Conservation (phyloP, 352 stramenopile genomes). For the Phytophthora pinifolia region DNA sequence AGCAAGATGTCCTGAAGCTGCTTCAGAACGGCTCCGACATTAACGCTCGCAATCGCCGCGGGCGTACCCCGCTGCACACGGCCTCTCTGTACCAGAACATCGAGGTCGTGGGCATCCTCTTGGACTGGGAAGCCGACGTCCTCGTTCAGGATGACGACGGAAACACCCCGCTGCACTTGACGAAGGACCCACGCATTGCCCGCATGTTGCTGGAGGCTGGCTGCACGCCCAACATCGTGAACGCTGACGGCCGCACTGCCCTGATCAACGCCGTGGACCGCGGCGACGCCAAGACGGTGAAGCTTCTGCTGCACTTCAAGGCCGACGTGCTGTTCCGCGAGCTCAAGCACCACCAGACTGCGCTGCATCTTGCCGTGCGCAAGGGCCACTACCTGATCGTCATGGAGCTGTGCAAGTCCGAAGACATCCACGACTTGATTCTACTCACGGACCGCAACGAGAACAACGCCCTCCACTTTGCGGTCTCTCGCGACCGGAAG, state of each 20-base stretch:
- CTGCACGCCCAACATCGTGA: constrained; percentile 85
- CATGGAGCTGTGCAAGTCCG: constrained; percentile 82
- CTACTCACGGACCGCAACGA: constrained; percentile 79
- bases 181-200: constrained; percentile 73
- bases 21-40: constrained; percentile 88
- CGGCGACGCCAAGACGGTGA: constrained; percentile 74
- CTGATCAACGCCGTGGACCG: constrained; percentile 80
- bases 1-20: constrained; percentile 83
- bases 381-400: constrained; percentile 87
- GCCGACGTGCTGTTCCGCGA: constrained; percentile 85
- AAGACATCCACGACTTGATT: constrained; percentile 65
- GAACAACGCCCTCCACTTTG: constrained; percentile 87
- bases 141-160: constrained; percentile 78
- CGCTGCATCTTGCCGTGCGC: constrained; percentile 76
- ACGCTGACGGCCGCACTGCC: constrained; percentile 73
- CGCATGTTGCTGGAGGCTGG: constrained; percentile 83
- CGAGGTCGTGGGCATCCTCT: constrained; percentile 77
- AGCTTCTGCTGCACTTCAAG: constrained; percentile 78
- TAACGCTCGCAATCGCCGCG: constrained; percentile 78
- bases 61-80: constrained; percentile 81
- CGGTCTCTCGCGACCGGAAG: constrained; percentile 79
- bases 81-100: constrained; percentile 80
- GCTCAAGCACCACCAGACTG: constrained; percentile 85
- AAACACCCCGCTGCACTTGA: constrained; percentile 85
- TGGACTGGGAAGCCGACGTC: constrained; percentile 83